A percentile compares a stretch with the other conserved stretches of the same genome.
Evolutionary conservation across 2,329 filamentous ascomycete genomes (phyloP).

Genomic region (Stemphylium lycopersici): DNA sequence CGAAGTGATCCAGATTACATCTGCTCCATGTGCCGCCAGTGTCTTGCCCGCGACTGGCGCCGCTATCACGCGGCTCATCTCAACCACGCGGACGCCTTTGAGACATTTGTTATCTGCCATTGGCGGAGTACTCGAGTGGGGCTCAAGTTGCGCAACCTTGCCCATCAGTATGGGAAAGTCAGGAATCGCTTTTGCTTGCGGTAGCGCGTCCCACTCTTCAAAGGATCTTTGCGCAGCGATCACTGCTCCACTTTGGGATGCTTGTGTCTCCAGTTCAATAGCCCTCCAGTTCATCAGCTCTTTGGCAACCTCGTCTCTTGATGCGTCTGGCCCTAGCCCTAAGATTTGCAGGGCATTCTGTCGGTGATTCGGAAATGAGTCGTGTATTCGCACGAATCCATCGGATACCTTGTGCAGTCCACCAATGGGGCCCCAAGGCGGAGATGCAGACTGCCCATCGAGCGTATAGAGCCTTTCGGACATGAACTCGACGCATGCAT

Average conservation of each 20-base stretch:
- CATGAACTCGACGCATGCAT: constrained; percentile 60
- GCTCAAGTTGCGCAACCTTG: constrained; percentile 36
- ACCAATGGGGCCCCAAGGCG: constrained; percentile 54
- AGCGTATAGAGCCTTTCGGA: constrained; percentile 60
- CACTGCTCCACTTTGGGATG: constrained; percentile 50
- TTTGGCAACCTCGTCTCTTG: constrained; percentile 49
- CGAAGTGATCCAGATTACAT: constrained; percentile 56
- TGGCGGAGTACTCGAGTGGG: constrained; percentile 10
- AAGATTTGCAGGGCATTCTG: constrained; percentile 54
- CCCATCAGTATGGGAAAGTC: constrained; percentile 56
- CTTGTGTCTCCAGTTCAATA: constrained; percentile 57
- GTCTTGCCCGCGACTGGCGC: constrained; percentile 52
- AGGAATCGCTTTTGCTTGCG: constrained; percentile 54
- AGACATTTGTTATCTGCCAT: constrained; percentile 40
- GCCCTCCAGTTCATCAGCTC: constrained; percentile 52
- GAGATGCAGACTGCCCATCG: constrained; percentile 43
- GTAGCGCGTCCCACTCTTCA: constrained; percentile 58
- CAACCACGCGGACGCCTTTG: constrained; percentile 50
- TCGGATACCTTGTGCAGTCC: constrained; percentile 60
- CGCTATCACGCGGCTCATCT: constrained; percentile 54
- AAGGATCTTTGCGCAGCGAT: constrained; percentile 59
- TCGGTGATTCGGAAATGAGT: constrained; percentile 60
- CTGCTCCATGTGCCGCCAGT: constrained; percentile 54
- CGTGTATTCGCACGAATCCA: constrained; percentile 62
- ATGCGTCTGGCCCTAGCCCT: constrained; percentile 43